Evolutionary conservation across 2,329 filamentous ascomycete species (phyloP), one percentile per base, ranked within the genome.

Genomic region (Phyllosticta citriasiana): DNA sequence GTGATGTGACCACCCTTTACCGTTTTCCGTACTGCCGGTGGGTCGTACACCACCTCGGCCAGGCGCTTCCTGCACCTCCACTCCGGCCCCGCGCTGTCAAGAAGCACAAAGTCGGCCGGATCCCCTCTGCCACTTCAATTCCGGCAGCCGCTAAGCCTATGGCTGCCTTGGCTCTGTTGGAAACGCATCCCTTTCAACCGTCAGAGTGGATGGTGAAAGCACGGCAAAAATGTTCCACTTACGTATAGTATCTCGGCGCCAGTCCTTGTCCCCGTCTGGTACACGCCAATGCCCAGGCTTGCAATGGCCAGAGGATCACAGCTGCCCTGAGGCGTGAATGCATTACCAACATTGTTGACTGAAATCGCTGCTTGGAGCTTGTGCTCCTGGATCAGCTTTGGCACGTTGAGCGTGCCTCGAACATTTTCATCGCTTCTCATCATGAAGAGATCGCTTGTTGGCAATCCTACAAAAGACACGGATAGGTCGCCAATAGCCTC

Each of bases 281-380:
- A 89, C 3, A 89, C 68, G 0, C 84, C 86, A 0, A 88, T 83
- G 1, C 83, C 83, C 58, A 85, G 73, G 65, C 80, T 83, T 22
- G 86, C 85, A 53, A 88, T 73, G 51, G 77, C 77, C 56, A 90
- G 69, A 1, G 87, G 87, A 72, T 89, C 87, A 50, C 81, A 84
- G 19, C 77, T 83, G 0, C 87, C 87, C 67, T 86, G 83, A 0
- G 87, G 87, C 6, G 87, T 89, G 66, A 90, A 89, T 0, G 87
- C 85, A 68, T 90, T 90, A 19, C 87, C 87, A 14, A 90, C 82
- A 67, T 90, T 90, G 67, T 89, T 89, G 47, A 88, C 79, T 1
- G 84, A 82, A 4, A 89, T 78, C 14, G 83, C 84, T 22, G 79
- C 84, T 62, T 84, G 78, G 3, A 89, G 69, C 0, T 77, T 78